Evolutionary conservation across 139 green algal species (phyloP), one percentile per base, ranked within the genome.

Genomic region (Ettlia oleoabundans): DNA sequence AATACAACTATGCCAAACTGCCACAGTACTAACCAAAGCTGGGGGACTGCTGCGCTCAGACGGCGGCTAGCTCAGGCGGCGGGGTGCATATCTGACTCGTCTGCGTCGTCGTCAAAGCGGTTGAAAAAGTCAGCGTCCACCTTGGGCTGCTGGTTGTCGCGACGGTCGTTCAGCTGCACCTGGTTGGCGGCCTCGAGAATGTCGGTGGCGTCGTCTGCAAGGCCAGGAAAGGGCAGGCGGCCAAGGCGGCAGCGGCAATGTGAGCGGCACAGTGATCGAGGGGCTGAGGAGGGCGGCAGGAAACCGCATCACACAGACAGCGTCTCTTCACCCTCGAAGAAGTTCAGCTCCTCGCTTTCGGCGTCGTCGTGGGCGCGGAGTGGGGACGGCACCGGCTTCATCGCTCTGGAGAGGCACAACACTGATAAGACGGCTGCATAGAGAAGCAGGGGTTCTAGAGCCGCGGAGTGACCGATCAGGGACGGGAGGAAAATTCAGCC

Each of bases 91-190:
- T 87, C 83, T 0, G 21, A 37, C 66, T 87, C 83, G 76, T 87
- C 83, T 1, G 82, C 65, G 51, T 87, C 83, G 79, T 87, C 83
- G 22, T 87, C 83, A 67, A 85, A 81, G 28, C 41, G 24, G 76
- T 84, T 84, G 76, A 84, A 87, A 24, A 84, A 87, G 64, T 87
- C 69, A 47, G 84, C 80, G 55, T 88, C 80, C 30, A 71, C 84
- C 67, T 87, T 87, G 52, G 80, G 30, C 73, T 67, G 52, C 51
- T 63, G 74, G 74, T 58, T n/a, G 37, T 82, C 76, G 51, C 78
- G 73, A 3, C 53, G 53, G 33, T 80, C 53, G 52, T 80, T 68
- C 73, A 69, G 53, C 52, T 80, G 58, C 18, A 80, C 53, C 78
- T 83, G 78, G 35, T 74, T 83, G 66, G 64, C 52, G 38, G 66